phyloP scores from a whole-genome alignment of 2,329 filamentous ascomycete species.

The Neurospora crassa region DNA sequence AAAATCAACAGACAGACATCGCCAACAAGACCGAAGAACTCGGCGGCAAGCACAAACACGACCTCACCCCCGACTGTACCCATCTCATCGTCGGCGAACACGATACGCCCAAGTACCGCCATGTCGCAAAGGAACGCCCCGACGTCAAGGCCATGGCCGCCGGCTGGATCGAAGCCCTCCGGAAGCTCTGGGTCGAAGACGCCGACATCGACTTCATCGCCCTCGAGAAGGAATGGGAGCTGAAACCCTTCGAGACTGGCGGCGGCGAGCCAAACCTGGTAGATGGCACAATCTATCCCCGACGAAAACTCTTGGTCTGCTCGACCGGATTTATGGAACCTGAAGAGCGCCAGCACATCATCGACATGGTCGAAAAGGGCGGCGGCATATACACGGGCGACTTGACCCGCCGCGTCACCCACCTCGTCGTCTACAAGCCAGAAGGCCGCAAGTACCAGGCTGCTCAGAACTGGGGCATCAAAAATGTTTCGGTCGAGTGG shows the following conservation, averaged over 20 bases:
- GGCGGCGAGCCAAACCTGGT: slow-evolving; percentile 29
- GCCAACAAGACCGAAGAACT: slow-evolving; percentile 63
- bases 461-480: slow-evolving; percentile 73
- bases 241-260: slow-evolving; percentile 52
- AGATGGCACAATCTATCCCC: slow-evolving; percentile 18
- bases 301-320: slow-evolving; percentile 38
- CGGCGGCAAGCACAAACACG: slow-evolving; percentile 78
- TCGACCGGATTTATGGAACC: slow-evolving; percentile 50
- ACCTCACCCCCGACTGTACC: slow-evolving; percentile 91
- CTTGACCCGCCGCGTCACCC: slow-evolving; percentile 75
- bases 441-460: slow-evolving; percentile 85
- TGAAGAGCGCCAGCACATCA: slow-evolving; percentile 59
- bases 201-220: slow-evolving; percentile 61
- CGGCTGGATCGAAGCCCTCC: slow-evolving; percentile 77
- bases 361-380: slow-evolving; percentile 55
- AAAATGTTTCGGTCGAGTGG: slow-evolving; percentile 76
- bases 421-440: slow-evolving; percentile 71
- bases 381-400: slow-evolving; percentile 84
- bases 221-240: slow-evolving; percentile 57
- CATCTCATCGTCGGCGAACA: slow-evolving; percentile 87
- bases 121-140: slow-evolving; percentile 79
- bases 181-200: slow-evolving; percentile 71
- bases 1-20: slow-evolving; percentile 38
- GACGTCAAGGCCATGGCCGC: slow-evolving; percentile 77
- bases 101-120: slow-evolving; percentile 87